phyloP scores from a whole-genome alignment of 2,329 filamentous ascomycete genomes.

The Xylogone sp. region DNA sequence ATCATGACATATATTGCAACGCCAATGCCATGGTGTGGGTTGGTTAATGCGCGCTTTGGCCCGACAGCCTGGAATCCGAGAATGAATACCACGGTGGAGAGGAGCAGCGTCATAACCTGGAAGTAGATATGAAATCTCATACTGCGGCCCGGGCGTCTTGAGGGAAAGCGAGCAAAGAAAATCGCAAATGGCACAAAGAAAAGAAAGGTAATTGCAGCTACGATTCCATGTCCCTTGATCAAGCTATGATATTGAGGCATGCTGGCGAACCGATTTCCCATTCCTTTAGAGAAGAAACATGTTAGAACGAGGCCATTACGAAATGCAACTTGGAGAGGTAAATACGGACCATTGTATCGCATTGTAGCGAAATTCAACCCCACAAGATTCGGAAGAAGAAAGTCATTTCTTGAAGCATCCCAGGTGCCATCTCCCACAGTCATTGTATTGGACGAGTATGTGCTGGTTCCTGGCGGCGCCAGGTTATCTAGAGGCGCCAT shows the following conservation, averaged over 20 bases:
- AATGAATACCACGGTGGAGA: constrained; percentile 69
- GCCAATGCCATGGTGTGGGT: constrained; percentile 83
- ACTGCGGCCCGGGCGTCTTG: constrained; percentile 55
- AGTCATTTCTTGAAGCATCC: constrained; percentile 73
- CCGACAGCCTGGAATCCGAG: constrained; percentile 79
- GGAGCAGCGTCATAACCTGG: constrained; percentile 63
- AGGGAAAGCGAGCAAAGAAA: constrained; percentile 69
- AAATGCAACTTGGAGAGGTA: neutral
- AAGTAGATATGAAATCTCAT: constrained; percentile 71
- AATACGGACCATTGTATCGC: constrained; percentile 70
- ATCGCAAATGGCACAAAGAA: constrained; percentile 71
- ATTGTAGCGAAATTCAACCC: constrained; percentile 78
- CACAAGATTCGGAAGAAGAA: constrained; percentile 72
- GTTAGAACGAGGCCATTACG: neutral
- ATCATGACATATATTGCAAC: constrained; percentile 73
- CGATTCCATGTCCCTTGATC: constrained; percentile 66
- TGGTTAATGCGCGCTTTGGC: constrained; percentile 65
- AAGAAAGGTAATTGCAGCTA: constrained; percentile 71
- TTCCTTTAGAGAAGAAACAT: constrained; percentile 41
- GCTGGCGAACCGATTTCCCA: constrained; percentile 75
- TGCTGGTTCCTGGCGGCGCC: constrained; percentile 62
- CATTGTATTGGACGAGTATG: constrained; percentile 71
- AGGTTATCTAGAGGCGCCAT: constrained; percentile 26
- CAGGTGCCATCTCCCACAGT: constrained; percentile 79
- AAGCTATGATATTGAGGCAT: constrained; percentile 67